Evolutionary conservation across 495 filamentous ascomycete genomes (phyloP).

Genomic region (Xylaria acuta): DNA sequence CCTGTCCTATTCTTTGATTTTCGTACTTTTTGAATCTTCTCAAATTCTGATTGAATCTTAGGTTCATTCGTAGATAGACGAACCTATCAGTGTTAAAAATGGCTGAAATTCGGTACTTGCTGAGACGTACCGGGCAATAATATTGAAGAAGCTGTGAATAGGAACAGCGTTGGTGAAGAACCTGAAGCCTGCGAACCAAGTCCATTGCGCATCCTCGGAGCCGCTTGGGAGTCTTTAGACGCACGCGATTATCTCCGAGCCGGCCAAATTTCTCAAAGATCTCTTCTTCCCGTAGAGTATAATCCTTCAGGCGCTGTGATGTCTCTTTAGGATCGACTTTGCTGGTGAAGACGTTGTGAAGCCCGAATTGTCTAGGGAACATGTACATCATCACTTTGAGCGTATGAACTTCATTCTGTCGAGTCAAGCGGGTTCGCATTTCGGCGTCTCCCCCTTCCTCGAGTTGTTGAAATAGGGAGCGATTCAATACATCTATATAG

Average conservation of each 20-base stretch:
- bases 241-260: constrained; percentile 28
- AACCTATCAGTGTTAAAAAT: constrained; percentile 15
- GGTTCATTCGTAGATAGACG: constrained; percentile 1
- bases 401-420: constrained; percentile 59
- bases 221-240: constrained; percentile 71
- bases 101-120: background rate
- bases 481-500: constrained; percentile 81
- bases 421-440: background rate
- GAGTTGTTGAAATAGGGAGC: constrained; percentile 57
- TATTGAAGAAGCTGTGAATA: constrained; percentile 78
- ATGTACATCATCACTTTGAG: constrained; percentile 87
- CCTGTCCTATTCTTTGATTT: constrained; percentile 23
- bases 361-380: constrained; percentile 86
- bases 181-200: constrained; percentile 72
- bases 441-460: constrained; percentile 15
- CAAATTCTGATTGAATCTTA: constrained; percentile 19
- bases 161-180: constrained; percentile 72
- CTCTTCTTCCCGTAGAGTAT: constrained; percentile 82
- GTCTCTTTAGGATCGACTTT: constrained; percentile 67
- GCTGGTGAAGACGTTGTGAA: constrained; percentile 91
- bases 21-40: constrained; percentile 15
- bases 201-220: constrained; percentile 66
- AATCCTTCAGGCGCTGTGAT: constrained; percentile 76
- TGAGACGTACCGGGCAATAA: constrained; percentile 71
- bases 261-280: constrained; percentile 57